A percentile compares a stretch with the other conserved stretches of the same genome.
phyloP scores from a whole-genome alignment of 116 monocot species.

The Dioscorea cayenensis region DNA sequence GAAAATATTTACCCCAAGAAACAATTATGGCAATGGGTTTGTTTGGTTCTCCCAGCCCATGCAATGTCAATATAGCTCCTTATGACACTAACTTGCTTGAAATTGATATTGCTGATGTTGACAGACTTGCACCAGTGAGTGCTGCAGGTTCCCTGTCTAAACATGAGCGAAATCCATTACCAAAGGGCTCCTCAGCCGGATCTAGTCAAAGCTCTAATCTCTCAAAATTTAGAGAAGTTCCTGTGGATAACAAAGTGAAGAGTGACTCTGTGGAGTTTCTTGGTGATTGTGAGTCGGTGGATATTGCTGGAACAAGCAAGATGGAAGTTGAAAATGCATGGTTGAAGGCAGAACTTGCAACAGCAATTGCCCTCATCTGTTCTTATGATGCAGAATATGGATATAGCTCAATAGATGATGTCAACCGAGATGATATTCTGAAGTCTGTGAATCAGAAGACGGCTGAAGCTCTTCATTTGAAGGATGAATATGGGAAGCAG shows the following conservation, averaged over 20 bases:
- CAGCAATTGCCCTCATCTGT: slow-evolving; percentile 75
- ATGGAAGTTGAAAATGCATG: slow-evolving; percentile 97
- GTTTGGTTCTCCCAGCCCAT: slow-evolving; percentile 82
- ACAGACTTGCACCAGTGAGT: slow-evolving; percentile 59
- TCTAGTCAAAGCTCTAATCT: slow-evolving; percentile 28
- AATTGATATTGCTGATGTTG: slow-evolving; percentile 80
- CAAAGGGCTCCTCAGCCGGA: slow-evolving; percentile 14
- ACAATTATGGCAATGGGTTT: slow-evolving; percentile 77
- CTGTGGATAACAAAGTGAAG: slow-evolving; percentile 25
- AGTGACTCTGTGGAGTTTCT: slow-evolving; percentile 32
- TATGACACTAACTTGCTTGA: slow-evolving; percentile 82
- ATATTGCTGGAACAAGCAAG: slow-evolving; percentile 88
- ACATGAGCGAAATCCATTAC: slow-evolving; percentile 24
- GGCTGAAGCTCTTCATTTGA: slow-evolving; percentile 64
- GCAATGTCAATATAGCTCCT: slow-evolving; percentile 75
- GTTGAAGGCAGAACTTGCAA: slow-evolving; percentile 89
- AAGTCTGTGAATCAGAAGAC: slow-evolving; percentile 69
- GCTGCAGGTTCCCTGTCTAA: slow-evolving; percentile 32
- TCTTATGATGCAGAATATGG: slow-evolving; percentile 60
- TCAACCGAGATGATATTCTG: slow-evolving; percentile 34
- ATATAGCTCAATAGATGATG: slow-evolving; percentile 50
- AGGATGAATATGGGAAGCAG: slow-evolving; percentile 84
- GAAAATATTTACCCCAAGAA: slow-evolving; percentile 67
- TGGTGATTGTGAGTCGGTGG: slow-evolving; percentile 43
- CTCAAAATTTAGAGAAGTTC: slow-evolving; percentile 34